Evolutionary conservation across 106 monocot species (phyloP), one percentile per base, ranked within the genome.

Genomic region (Agapanthus africanus): DNA sequence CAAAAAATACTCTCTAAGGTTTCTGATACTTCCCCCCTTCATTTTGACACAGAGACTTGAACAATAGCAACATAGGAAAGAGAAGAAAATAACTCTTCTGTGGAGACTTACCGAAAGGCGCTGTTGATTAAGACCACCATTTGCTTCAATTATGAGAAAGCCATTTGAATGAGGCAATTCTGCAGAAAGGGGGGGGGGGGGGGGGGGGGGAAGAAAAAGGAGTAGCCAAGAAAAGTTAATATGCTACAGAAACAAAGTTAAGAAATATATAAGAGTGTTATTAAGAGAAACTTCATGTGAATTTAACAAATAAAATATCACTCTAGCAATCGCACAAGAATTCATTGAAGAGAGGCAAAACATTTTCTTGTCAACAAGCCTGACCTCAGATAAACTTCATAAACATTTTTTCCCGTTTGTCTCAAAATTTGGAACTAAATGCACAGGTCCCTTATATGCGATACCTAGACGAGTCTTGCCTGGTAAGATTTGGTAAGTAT

Each of bases 61-160:
- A 37, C 6, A 21, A 44, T 26, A 10, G 37, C 28, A 37, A 44
- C 59, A 54, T 3, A 25, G 4, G 25, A 11, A 15, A 31, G 18
- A 33, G 32, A 39, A 40, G 32, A 34, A 65, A 49, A 50, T n/a
- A 59, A 62, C 33, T 28, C 3, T 39, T 69, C 2, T 71, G 25
- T 11, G 22, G 8, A 19, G 74, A 76, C 84, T 71, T 90, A 89
- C 97, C 16, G 97, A 99, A 77, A 99, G 66, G 15, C 97, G 86
- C 69, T 99, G 97, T 49, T 99, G 97, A 77, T 99, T 99, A 21
- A 99, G 73, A 23, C 92, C 97, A 39, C 97, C 97, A 84, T 99
- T 99, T 77, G 97, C 97, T 83, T 95, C 95, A 66, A 95, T 80
- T 51, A 95, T 86, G 47, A 95, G 85, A 80, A 74, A 95, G 54